Percentiles rank a stretch among this genome's conserved stretches.
Evolutionary conservation across 2,329 filamentous ascomycete genomes (phyloP).

Genomic region (Scolecobasidium constrictum): DNA sequence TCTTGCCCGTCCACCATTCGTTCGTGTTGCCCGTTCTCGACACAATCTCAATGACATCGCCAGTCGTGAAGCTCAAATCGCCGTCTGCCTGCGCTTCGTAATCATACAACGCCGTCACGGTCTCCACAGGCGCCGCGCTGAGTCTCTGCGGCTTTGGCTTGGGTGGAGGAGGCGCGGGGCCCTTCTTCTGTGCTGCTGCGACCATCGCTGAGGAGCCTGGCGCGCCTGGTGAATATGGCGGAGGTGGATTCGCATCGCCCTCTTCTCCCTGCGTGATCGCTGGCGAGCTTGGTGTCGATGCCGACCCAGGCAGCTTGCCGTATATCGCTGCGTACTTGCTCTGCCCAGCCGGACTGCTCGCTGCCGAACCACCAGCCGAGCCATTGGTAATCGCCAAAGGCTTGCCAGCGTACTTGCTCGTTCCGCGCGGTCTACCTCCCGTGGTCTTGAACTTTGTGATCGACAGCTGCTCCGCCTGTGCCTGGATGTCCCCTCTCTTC

Average conservation of each 20-base stretch:
- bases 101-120: constrained; percentile 84
- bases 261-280: constrained; percentile 15
- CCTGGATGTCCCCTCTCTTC: constrained; percentile 82
- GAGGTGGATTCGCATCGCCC: constrained; percentile 23
- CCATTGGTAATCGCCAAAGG: constrained; percentile 19
- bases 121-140: constrained; percentile 57
- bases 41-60: constrained; percentile 84
- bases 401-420: constrained; percentile 27
- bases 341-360: constrained; percentile 18
- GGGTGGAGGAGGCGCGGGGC: constrained; percentile 37
- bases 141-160: constrained; percentile 61
- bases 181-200: constrained; percentile 35
- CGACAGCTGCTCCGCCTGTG: constrained; percentile 68
- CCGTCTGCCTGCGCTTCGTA: constrained; percentile 93
- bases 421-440: constrained; percentile 41
- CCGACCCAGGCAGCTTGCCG: constrained; percentile 1
- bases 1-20: constrained; percentile 89
- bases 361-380: constrained; percentile 16
- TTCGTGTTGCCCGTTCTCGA: constrained; percentile 79
- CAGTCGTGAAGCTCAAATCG: constrained; percentile 79
- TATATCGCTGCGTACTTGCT: constrained; percentile 24
- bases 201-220: neutral
- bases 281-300: constrained; percentile 10
- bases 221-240: constrained; percentile 11
- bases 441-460: constrained; percentile 91